Evolutionary conservation across 257 asterid species (phyloP).

Genomic region (Solanum peruvianum): DNA sequence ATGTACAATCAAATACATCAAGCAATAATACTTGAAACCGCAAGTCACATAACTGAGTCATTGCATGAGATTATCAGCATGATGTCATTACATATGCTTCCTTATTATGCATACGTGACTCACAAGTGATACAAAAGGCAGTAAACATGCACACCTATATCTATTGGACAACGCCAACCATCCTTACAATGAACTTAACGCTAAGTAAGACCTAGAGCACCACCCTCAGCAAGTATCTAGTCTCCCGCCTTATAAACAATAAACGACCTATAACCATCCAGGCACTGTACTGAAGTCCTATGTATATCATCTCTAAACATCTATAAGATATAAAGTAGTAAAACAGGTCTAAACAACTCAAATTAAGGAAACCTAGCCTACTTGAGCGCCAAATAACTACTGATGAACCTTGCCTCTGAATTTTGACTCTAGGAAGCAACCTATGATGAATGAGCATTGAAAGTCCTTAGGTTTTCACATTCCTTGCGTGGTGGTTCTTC

Average conservation of each 20-base stretch:
- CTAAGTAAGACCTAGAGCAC: background rate
- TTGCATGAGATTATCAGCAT: background rate
- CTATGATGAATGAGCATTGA: background rate
- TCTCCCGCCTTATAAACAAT: background rate
- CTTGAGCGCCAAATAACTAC: background rate
- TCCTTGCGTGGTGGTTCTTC: background rate
- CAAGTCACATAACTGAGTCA: background rate
- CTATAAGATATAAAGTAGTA: background rate
- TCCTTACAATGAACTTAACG: background rate
- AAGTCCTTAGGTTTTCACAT: background rate
- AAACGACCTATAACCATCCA: background rate
- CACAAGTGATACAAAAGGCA: background rate
- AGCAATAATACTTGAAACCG: background rate
- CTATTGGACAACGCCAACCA: background rate
- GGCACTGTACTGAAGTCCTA: no score
- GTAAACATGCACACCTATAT: background rate
- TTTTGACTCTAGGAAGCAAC: background rate
- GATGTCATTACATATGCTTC: background rate
- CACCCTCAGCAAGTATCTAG: background rate
- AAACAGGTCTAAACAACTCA: background rate
- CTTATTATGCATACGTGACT: background rate
- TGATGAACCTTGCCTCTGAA: background rate
- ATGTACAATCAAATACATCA: background rate
- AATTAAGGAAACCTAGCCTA: background rate
- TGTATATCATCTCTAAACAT: background rate